phyloP scores from a whole-genome alignment of 2,329 filamentous ascomycete genomes.

The Parastagonospora nodorum region DNA sequence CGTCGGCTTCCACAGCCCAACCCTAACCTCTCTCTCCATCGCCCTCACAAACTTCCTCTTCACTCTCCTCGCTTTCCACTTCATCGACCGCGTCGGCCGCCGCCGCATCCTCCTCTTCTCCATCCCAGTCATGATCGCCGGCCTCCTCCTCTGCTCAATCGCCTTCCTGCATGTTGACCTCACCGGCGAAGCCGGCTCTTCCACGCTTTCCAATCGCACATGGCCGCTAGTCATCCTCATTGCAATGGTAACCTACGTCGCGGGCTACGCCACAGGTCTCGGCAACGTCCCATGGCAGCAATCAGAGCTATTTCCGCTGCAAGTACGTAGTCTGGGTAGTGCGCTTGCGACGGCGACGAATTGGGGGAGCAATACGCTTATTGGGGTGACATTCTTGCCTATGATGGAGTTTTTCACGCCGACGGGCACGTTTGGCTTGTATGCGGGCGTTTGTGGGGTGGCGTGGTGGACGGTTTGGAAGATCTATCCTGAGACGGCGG shows the following conservation, averaged over 20 bases:
- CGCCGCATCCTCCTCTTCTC: constrained; percentile 75
- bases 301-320: constrained; percentile 82
- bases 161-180: constrained; percentile 72
- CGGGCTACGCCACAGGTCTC: constrained; percentile 82
- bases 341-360: constrained; percentile 79
- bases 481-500: constrained; percentile 87
- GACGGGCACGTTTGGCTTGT: constrained; percentile 79
- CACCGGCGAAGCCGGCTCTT: constrained; percentile 25
- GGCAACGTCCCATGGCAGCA: constrained; percentile 98
- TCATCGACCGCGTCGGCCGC: constrained; percentile 52
- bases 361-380: constrained; percentile 84
- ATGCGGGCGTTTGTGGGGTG: constrained; percentile 69
- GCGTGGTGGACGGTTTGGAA: constrained; percentile 73
- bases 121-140: constrained; percentile 80
- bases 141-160: constrained; percentile 71
- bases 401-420: constrained; percentile 80
- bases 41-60: constrained; percentile 54
- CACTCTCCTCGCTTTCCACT: constrained; percentile 52
- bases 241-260: constrained; percentile 82
- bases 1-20: constrained; percentile 52
- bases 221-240: constrained; percentile 63
- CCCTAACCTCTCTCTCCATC: constrained; percentile 52
- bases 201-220: constrained; percentile 2
- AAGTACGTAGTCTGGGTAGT: constrained; percentile 73
- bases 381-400: constrained; percentile 85